These are phyloP conservation scores for Saccharomyces cerevisiae DNA, from an alignment of 805 yeast species.

Conservation along the genomic window DNA sequence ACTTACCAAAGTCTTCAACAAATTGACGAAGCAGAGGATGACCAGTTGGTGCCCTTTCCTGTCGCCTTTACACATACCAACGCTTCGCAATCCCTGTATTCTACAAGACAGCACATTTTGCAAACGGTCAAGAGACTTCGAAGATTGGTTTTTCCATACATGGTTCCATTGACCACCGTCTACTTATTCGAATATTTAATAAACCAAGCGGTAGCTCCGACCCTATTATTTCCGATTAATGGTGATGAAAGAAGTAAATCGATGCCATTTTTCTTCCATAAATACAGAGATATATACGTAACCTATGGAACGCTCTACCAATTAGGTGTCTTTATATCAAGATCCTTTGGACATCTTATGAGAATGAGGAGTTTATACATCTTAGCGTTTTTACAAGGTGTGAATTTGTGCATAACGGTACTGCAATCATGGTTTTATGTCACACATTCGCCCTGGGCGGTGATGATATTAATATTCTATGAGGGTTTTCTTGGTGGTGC, in stretches of 20 bases:
- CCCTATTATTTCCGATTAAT: constrained; percentile 67
- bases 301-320: constrained; percentile 86
- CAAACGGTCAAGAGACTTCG: constrained; percentile 30
- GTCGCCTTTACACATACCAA: neutral
- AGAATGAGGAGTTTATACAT: constrained; percentile 51
- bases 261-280: constrained; percentile 48
- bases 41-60: neutral
- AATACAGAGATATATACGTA: constrained; percentile 81
- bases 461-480: constrained; percentile 62
- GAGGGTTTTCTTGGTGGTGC: constrained; percentile 91
- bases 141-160: constrained; percentile 52
- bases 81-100: neutral
- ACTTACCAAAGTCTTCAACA: neutral
- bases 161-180: constrained; percentile 78
- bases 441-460: constrained; percentile 51
- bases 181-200: constrained; percentile 81
- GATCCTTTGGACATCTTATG: constrained; percentile 68
- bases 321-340: constrained; percentile 82
- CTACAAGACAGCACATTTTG: constrained; percentile 13
- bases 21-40: neutral
- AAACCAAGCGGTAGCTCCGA: constrained; percentile 88
- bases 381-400: constrained; percentile 57
- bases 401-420: constrained; percentile 52
- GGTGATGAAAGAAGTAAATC: constrained; percentile 17
- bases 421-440: constrained; percentile 55